Percentiles rank a stretch among this genome's conserved stretches.
phyloP scores from a whole-genome alignment of 2,329 filamentous ascomycete genomes.

The Sarocladium oryzae region DNA sequence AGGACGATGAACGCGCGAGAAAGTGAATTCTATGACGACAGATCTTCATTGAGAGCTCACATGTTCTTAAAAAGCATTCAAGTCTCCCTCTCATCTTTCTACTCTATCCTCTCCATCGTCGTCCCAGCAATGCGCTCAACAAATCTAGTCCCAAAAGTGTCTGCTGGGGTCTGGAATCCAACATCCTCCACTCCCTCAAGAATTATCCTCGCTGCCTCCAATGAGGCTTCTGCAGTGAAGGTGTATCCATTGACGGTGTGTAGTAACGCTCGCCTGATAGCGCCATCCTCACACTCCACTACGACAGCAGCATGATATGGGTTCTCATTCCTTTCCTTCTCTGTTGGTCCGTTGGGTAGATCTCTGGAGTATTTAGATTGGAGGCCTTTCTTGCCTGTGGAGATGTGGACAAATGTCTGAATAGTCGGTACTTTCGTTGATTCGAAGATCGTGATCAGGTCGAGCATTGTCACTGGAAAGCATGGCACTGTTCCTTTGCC shows the following conservation, averaged over 20 bases:
- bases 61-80: neutral
- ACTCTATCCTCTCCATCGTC: neutral
- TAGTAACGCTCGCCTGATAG: slow-evolving; percentile 10
- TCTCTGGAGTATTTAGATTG: slow-evolving; percentile 5
- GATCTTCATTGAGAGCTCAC: too few species aligned
- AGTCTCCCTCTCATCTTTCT: neutral
- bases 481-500: slow-evolving; percentile 14
- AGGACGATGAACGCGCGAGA: too few species aligned
- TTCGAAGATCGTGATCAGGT: slow-evolving; percentile 17
- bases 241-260: slow-evolving; percentile 18
- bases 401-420: slow-evolving; percentile 12
- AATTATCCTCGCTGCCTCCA: slow-evolving; percentile 14
- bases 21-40: too few species aligned
- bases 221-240: slow-evolving; percentile 15
- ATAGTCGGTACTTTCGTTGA: slow-evolving; percentile 14
- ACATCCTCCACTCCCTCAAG: slow-evolving; percentile 11
- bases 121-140: slow-evolving; percentile 11
- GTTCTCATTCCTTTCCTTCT: slow-evolving; percentile 12
- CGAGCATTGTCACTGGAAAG: slow-evolving; percentile 15
- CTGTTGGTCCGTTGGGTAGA: slow-evolving; percentile 15
- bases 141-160: slow-evolving; percentile 15
- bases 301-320: slow-evolving; percentile 17
- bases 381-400: slow-evolving; percentile 9
- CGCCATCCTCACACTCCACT: slow-evolving; percentile 10
- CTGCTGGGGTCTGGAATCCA: slow-evolving; percentile 16